phyloP scores from a whole-genome alignment of 2,329 filamentous ascomycete species.

The Chrysoporthe deuterocubensis region DNA sequence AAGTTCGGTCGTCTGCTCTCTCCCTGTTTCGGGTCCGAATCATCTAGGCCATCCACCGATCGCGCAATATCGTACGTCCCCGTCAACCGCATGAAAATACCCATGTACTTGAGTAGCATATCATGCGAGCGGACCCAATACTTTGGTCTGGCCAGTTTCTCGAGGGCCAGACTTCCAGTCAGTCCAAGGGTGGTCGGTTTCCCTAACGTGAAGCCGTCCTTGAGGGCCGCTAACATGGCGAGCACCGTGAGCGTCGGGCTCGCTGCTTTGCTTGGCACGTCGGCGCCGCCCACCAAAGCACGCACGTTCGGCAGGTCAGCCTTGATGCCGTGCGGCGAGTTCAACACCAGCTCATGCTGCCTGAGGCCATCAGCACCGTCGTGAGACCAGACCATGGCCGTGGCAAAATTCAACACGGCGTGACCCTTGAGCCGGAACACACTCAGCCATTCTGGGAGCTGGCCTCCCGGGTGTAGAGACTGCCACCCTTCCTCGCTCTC shows the following conservation, averaged over 20 bases:
- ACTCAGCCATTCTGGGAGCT: slow-evolving; percentile 28
- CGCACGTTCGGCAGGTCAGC: slow-evolving; percentile 4
- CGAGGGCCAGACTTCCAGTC: slow-evolving; percentile 20
- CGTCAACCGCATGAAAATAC: slow-evolving; percentile 12
- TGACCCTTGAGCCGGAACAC: slow-evolving; percentile 20
- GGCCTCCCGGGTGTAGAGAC: slow-evolving; percentile 20
- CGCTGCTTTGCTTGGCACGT: neutral
- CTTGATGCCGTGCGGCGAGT: slow-evolving; percentile 26
- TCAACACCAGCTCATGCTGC: slow-evolving; percentile 25
- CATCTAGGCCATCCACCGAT: slow-evolving; percentile 10
- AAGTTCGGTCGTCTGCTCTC: slow-evolving; percentile 15
- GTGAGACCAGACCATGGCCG: slow-evolving; percentile 8
- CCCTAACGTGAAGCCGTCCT: slow-evolving; percentile 23
- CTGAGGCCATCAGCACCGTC: neutral
- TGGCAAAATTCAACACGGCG: slow-evolving; percentile 10
- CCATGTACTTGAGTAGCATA: slow-evolving; percentile 11
- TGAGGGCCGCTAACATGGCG: slow-evolving; percentile 29
- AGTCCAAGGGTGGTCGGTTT: slow-evolving; percentile 18
- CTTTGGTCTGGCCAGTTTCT: slow-evolving; percentile 14
- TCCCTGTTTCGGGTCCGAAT: neutral
- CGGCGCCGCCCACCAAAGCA: slow-evolving; percentile 16
- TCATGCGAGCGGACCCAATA: slow-evolving; percentile 27
- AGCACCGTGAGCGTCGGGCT: slow-evolving; percentile 9
- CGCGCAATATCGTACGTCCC: neutral
- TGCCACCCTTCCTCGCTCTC: slow-evolving; percentile 13